Conservation (phyloP, 805 yeast genomes). For the Wickerhamomyces sydowiorum region DNA sequence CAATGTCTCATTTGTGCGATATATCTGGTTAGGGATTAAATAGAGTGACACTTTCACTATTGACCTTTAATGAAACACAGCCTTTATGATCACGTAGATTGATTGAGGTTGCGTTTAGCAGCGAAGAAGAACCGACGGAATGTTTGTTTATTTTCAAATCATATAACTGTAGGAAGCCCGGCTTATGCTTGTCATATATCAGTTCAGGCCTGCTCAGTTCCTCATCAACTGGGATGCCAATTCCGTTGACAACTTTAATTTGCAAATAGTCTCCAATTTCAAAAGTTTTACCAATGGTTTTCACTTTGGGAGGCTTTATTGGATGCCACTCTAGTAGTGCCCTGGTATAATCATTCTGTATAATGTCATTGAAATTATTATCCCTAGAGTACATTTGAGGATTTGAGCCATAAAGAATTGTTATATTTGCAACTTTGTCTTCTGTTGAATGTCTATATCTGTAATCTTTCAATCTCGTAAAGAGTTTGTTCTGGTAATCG, state of each 20-base stretch:
- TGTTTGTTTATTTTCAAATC: too few species aligned
- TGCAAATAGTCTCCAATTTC: not conserved
- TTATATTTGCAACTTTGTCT: not conserved
- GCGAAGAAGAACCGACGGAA: too few species aligned
- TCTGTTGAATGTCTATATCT: not conserved
- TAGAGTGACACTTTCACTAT: not conserved
- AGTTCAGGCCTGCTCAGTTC: too few species aligned
- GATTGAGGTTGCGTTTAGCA: not conserved
- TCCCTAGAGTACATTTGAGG: not conserved
- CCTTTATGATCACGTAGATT: not conserved
- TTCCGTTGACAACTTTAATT: not conserved
- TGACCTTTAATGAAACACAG: not conserved
- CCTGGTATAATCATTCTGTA: not conserved
- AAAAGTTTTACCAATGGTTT: not conserved
- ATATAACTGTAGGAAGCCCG: too few species aligned
- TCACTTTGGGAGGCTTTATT: not conserved
- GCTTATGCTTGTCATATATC: too few species aligned
- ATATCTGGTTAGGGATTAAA: too few species aligned
- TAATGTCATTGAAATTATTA: too few species aligned
- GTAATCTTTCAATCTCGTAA: not conserved
- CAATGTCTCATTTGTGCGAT: too few species aligned
- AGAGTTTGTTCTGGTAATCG: not conserved
- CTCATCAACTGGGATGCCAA: not conserved
- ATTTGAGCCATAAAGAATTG: not conserved
- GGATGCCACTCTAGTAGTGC: not conserved